Evolutionary conservation across 1,139 yeast species (phyloP), one percentile per base, ranked within the genome.

Genomic region (Diutina pseudorugosa): DNA sequence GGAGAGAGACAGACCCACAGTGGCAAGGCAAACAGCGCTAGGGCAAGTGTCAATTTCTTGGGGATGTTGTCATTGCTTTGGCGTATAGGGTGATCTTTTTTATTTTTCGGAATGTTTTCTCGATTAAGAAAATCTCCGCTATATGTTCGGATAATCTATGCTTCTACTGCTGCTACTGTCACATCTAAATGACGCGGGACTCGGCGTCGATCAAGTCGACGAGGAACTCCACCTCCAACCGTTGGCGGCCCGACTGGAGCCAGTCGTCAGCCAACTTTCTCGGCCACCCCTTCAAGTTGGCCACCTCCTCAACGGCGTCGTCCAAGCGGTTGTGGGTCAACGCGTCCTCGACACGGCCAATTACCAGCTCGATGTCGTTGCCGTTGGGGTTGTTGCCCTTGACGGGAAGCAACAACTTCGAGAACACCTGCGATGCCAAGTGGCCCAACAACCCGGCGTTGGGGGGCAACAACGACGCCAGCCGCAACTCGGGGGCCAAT

Each of bases 361-460:
- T 82, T 33, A 91, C 85, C 51, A 90, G 79, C 70, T 93, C 98
- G 56, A 91, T 81, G 62, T 93, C 97, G 61, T 80, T 80, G 52
- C 95, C 96, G 51, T 79, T 76, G 30, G 77, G 75, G 59, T 74
- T 67, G 45, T 69, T 60, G 48, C 78, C 78, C 54, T 90, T 85
- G 49, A 75, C 75, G 16, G 84, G 80, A 59, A 89, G 75, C 61
- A 93, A 75, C 55, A 91, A 77, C 62, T 80, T 80, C 51, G 96
- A 85, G 64, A 91, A 87, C 9, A 89, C 55, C 57, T 77, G 71
- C 14, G 98, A 91, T 9, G 95, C 78, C 52, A 90, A 67, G 68
- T 93, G 97, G 47, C 97, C 98, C 61, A 93, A 79, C 55, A 93
- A 79, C 62, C 98, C 98, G 36, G 98, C 96, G 65, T 91, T 87